phyloP scores from a whole-genome alignment of 345 rosid species.

The Corymbia maculata region DNA sequence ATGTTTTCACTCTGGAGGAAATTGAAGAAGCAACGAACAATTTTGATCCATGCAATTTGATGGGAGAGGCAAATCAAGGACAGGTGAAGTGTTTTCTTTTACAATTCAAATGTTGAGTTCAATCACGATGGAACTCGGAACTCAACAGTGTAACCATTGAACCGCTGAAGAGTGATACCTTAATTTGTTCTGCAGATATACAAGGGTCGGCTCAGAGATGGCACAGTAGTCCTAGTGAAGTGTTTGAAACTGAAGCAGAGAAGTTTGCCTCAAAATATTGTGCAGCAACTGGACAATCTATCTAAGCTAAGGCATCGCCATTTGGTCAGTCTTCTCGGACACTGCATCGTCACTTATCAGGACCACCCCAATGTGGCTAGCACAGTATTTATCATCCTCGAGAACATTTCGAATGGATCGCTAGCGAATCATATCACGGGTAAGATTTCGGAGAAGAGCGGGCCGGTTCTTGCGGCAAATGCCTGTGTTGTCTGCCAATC shows the following conservation, averaged over 20 bases:
- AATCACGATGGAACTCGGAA: not conserved
- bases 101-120: not conserved
- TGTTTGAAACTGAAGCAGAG: conserved; percentile 68
- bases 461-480: not conserved
- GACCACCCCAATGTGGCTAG: conserved; percentile 47
- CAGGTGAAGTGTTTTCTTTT: conserved; percentile 20
- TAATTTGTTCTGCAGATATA: conserved; percentile 36
- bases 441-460: conserved; percentile 1
- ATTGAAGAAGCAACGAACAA: conserved; percentile 77
- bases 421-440: conserved; percentile 59
- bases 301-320: conserved; percentile 85
- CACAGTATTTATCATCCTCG: conserved; percentile 60
- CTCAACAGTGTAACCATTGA: not conserved
- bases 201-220: conserved; percentile 62
- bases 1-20: conserved; percentile 63
- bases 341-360: conserved; percentile 60
- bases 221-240: conserved; percentile 49
- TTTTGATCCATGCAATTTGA: conserved; percentile 54
- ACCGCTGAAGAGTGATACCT: not conserved
- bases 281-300: conserved; percentile 65
- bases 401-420: conserved; percentile 64
- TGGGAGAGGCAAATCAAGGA: conserved; percentile 47
- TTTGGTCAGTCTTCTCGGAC: conserved; percentile 83
- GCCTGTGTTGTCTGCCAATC: not conserved
- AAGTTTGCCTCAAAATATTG: conserved; percentile 43